phyloP scores from a whole-genome alignment of 2,329 filamentous ascomycete species.

The Fusarium setosum region DNA sequence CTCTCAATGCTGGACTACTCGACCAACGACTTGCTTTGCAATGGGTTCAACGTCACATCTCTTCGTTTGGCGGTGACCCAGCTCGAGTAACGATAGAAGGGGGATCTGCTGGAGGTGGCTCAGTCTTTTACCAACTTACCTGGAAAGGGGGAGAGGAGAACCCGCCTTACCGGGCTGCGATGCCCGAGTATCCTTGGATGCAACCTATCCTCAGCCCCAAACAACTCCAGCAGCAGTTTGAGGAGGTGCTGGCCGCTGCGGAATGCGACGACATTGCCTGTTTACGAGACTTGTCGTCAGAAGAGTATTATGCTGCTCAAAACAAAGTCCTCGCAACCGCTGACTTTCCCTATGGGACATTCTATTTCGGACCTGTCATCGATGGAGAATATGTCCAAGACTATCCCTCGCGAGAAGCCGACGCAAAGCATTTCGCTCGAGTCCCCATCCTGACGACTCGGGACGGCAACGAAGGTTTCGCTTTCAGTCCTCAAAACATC shows the following conservation, averaged over 20 bases:
- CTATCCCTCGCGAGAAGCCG: neutral
- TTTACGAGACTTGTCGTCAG: neutral
- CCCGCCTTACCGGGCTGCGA: neutral
- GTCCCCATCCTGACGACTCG: neutral
- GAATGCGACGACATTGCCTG: neutral
- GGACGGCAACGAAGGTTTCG: neutral
- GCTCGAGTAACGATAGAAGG: conserved; percentile 20
- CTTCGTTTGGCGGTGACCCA: conserved; percentile 18
- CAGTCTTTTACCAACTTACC: neutral
- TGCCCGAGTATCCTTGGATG: neutral
- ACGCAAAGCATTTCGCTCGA: neutral
- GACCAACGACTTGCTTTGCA: conserved; percentile 19
- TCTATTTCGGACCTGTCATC: neutral
- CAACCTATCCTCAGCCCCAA: neutral
- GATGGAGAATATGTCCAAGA: neutral
- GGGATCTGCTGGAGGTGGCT: conserved; percentile 12
- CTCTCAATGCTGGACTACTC: neutral
- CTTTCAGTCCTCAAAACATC: neutral
- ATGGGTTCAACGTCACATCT: conserved; percentile 21
- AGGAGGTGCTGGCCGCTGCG: neutral
- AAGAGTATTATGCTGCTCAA: neutral
- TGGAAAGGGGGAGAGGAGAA: neutral
- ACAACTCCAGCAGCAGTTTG: neutral
- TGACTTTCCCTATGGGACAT: neutral
- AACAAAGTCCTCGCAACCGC: neutral